These are phyloP conservation scores for Akebia trifoliata DNA, from an alignment of 164 flowering plant genomes.

Conservation along the genomic window DNA sequence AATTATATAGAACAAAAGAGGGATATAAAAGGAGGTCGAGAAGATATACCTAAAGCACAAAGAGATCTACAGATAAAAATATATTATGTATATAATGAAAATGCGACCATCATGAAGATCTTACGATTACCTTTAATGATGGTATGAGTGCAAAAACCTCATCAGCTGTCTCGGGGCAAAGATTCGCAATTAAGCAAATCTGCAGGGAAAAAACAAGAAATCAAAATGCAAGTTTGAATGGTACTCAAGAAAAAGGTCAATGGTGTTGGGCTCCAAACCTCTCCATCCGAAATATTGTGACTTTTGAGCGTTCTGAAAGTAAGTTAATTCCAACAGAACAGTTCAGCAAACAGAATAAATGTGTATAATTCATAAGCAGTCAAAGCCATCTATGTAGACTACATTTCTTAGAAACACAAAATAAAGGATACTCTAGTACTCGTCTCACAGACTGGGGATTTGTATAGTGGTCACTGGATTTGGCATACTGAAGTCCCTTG, in stretches of 20 bases:
- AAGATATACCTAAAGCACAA: background rate
- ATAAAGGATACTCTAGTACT: slow-evolving; percentile 76
- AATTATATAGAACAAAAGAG: background rate
- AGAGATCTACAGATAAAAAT: too few relatives aligned
- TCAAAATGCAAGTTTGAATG: slow-evolving; percentile 6
- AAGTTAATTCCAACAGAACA: slow-evolving; percentile 39
- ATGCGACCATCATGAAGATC: background rate
- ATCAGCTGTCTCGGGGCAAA: slow-evolving; percentile 62
- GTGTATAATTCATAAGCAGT: background rate
- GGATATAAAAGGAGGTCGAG: too few relatives aligned
- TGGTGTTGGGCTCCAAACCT: slow-evolving; percentile 41
- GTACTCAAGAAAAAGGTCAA: background rate
- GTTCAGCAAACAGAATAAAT: background rate
- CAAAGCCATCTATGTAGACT: background rate
- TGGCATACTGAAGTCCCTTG: slow-evolving; percentile 63
- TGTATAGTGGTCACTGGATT: slow-evolving; percentile 35
- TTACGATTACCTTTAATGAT: slow-evolving; percentile 68
- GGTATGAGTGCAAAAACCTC: slow-evolving; percentile 78
- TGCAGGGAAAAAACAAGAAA: slow-evolving; percentile 28
- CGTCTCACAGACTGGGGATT: slow-evolving; percentile 43
- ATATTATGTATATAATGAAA: background rate
- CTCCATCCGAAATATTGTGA: slow-evolving; percentile 63
- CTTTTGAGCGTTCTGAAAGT: slow-evolving; percentile 48
- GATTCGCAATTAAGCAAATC: slow-evolving; percentile 76
- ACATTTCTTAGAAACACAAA: background rate